Evolutionary conservation across 345 rosid genomes (phyloP).

Genomic region (Syzygium jambos): DNA sequence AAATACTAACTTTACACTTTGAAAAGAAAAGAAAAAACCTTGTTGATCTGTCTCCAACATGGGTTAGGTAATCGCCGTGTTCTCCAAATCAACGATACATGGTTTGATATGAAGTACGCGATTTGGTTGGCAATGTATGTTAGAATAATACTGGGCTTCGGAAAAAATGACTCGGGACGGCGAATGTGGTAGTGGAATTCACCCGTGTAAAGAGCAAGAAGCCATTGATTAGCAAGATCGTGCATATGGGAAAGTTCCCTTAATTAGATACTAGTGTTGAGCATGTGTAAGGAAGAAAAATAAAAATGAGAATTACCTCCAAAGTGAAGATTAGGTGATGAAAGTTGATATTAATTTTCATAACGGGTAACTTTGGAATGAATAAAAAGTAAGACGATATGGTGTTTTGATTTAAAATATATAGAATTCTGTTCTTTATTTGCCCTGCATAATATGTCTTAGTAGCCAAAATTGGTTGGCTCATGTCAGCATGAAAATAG

Average conservation of each 20-base stretch:
- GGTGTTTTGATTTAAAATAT: too few relatives aligned
- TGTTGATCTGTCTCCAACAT: neutral
- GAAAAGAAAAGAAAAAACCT: neutral
- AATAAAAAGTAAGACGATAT: too few relatives aligned
- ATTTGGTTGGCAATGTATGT: neutral
- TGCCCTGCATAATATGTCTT: neutral
- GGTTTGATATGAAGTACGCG: neutral
- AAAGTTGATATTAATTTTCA: neutral
- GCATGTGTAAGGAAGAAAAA: neutral
- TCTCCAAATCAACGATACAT: neutral
- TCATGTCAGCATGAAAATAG: too few relatives aligned
- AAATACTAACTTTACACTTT: neutral
- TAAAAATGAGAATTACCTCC: neutral
- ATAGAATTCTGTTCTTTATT: neutral
- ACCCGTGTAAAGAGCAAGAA: neutral
- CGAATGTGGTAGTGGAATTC: neutral
- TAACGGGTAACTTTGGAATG: neutral
- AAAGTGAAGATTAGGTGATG: neutral
- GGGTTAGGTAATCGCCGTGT: neutral
- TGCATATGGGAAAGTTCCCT: neutral
- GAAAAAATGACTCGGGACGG: neutral
- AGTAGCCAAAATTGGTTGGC: neutral
- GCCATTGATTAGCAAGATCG: neutral
- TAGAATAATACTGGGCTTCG: neutral
- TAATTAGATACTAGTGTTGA: neutral